phyloP scores from a whole-genome alignment of 345 rosid genomes.

The Hibiscus tridactylites region DNA sequence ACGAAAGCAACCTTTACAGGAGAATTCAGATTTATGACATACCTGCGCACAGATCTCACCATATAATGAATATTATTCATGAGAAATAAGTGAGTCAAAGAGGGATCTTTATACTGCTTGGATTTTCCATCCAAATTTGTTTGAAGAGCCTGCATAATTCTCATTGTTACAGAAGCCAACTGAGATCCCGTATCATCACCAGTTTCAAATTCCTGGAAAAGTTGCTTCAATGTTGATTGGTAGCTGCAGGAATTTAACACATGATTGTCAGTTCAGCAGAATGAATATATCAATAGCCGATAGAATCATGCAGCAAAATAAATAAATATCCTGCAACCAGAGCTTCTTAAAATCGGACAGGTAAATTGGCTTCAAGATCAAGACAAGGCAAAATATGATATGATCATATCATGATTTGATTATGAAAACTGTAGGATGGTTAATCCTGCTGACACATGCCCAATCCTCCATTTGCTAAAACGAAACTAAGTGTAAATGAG shows the following conservation, averaged over 20 bases:
- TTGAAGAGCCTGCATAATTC: constrained; percentile 99
- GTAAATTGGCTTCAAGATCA: neutral
- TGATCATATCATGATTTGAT: neutral
- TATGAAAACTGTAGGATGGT: neutral
- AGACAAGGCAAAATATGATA: neutral
- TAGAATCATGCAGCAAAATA: neutral
- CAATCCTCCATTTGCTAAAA: neutral
- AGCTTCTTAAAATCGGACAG: neutral
- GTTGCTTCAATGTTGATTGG: constrained; percentile 89
- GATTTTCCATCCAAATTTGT: constrained; percentile 91
- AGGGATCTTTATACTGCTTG: constrained; percentile 85
- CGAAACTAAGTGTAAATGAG: neutral
- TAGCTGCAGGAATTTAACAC: constrained; percentile 47
- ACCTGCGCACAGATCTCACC: constrained; percentile 99
- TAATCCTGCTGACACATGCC: neutral
- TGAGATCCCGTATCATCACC: constrained; percentile 59
- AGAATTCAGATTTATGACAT: constrained; percentile 13
- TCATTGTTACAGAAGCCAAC: constrained; percentile 82
- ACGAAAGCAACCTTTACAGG: constrained; percentile 1
- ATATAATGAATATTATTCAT: constrained; percentile 99
- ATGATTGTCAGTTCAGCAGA: neutral
- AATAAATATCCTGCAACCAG: neutral
- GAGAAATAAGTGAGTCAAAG: constrained; percentile 85
- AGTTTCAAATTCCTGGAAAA: constrained; percentile 84
- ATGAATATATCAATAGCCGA: neutral